phyloP scores from a whole-genome alignment of 495 filamentous ascomycete genomes.

The Lepraria neglecta region DNA sequence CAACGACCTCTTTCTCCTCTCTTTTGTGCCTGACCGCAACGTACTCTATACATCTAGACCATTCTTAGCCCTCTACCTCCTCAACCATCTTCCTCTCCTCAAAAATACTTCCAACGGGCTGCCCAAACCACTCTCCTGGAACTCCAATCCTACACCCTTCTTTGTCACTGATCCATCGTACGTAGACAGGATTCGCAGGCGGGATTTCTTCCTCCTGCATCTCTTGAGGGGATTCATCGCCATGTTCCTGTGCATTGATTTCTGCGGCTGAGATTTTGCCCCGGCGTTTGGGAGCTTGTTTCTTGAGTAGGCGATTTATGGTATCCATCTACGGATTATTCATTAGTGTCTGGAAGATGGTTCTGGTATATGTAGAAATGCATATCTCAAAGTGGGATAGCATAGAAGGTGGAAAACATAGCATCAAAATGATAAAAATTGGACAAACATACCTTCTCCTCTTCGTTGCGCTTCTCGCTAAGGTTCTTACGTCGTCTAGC shows the following conservation, averaged over 20 bases:
- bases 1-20: no score
- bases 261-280: conserved; percentile 47
- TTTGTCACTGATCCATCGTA: conserved; percentile 71
- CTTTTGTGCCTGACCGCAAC: no score
- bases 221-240: conserved; percentile 53
- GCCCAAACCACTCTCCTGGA: conserved; percentile 74
- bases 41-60: no score
- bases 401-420: no score
- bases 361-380: not conserved
- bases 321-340: conserved; percentile 72
- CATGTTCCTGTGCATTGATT: conserved; percentile 34
- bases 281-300: conserved; percentile 83
- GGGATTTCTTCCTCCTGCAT: conserved; percentile 41
- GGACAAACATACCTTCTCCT: conserved; percentile 72
- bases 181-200: conserved; percentile 60
- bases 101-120: conserved; percentile 61
- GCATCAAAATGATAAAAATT: not conserved
- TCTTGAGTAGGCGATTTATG: conserved; percentile 93
- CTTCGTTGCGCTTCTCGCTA: conserved; percentile 96
- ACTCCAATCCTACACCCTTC: conserved; percentile 64
- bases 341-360: not conserved
- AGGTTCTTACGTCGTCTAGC: conserved; percentile 88
- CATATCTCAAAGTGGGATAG: no score
- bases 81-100: conserved; percentile 41
- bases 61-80: conserved; percentile 31